Percentiles rank a stretch among this genome's conserved stretches.
Conservation (phyloP, 768 basidiomycete species). For the Nevesoporus exiguus region DNA sequence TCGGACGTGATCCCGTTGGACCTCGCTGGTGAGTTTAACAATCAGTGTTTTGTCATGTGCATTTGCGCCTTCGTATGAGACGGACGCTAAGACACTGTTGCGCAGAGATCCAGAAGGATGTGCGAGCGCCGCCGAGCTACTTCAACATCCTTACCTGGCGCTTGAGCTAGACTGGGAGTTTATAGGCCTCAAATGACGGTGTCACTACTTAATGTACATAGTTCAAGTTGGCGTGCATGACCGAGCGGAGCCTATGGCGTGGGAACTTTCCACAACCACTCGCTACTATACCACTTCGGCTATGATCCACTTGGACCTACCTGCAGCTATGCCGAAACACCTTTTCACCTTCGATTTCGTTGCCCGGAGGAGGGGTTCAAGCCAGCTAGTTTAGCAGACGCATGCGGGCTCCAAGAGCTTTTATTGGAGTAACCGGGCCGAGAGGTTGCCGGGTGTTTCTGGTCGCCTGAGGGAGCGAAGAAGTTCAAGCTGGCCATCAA, state of each 20-base stretch:
- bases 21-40: slow-evolving; percentile 22
- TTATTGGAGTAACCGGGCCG: background rate
- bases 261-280: too few relatives aligned
- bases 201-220: too few relatives aligned
- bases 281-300: too few relatives aligned
- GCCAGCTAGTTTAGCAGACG: too few relatives aligned
- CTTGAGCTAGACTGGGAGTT: slow-evolving; percentile 60
- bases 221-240: too few relatives aligned
- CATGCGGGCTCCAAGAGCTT: too few relatives aligned
- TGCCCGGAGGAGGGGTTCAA: too few relatives aligned
- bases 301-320: too few relatives aligned
- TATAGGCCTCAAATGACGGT: slow-evolving; percentile 40
- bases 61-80: background rate
- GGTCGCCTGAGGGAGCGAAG: too few relatives aligned
- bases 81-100: background rate
- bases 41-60: slow-evolving; percentile 80
- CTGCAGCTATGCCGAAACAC: too few relatives aligned
- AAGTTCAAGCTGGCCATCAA: background rate
- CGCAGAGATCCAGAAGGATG: slow-evolving; percentile 74
- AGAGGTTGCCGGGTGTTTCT: background rate
- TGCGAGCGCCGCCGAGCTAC: slow-evolving; percentile 71
- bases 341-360: too few relatives aligned
- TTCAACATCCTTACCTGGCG: slow-evolving; percentile 45
- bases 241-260: too few relatives aligned
- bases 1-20: background rate